A percentile compares a stretch with the other conserved stretches of the same genome.
Conservation (phyloP, 148 eudicot genomes). For the Rhododendron williamsianum region DNA sequence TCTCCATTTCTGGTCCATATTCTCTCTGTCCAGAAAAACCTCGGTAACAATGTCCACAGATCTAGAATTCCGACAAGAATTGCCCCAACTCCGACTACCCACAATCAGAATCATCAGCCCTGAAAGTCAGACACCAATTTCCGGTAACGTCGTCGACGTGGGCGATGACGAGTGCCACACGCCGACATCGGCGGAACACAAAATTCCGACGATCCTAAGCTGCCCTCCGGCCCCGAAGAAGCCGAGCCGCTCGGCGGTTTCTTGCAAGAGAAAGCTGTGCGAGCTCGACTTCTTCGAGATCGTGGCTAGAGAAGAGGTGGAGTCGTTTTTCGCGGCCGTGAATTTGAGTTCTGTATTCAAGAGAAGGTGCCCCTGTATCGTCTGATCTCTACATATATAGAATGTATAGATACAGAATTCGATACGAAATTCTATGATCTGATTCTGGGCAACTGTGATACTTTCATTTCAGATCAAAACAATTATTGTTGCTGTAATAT, state of each 20-base stretch:
- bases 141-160: neutral
- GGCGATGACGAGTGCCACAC: slow-evolving; percentile 18
- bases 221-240: slow-evolving; percentile 41
- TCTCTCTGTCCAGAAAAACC: neutral
- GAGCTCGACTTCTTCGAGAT: slow-evolving; percentile 28
- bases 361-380: slow-evolving; percentile 13
- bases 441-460: neutral
- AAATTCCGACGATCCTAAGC: slow-evolving; percentile 19
- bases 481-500: neutral
- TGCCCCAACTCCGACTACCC: slow-evolving; percentile 1
- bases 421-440: neutral
- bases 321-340: slow-evolving; percentile 24
- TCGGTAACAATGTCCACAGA: slow-evolving; percentile 7
- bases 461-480: neutral
- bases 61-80: slow-evolving; percentile 8
- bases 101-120: neutral
- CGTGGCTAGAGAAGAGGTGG: slow-evolving; percentile 26
- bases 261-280: slow-evolving; percentile 26
- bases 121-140: slow-evolving; percentile 1
- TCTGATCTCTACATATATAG: neutral
- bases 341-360: neutral
- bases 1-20: neutral
- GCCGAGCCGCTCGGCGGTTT: neutral
- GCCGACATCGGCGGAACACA: slow-evolving; percentile 22
- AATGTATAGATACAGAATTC: neutral